Evolutionary conservation across 345 rosid species (phyloP).

Genomic region (Gossypium mustelinum): DNA sequence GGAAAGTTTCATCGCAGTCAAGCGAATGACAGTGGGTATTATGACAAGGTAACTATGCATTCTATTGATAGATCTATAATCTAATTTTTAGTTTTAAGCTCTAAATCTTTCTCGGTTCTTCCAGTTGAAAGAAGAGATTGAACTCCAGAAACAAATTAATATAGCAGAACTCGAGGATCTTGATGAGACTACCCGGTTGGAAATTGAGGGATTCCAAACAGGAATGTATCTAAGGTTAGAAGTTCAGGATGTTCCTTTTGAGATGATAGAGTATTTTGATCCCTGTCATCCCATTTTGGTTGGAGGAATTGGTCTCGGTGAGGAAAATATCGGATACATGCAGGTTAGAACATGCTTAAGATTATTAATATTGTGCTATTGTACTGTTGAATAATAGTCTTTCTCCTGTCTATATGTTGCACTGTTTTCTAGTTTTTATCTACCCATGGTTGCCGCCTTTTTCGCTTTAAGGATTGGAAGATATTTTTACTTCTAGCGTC

Average conservation of each 20-base stretch:
- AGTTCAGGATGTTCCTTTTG: conserved; percentile 84
- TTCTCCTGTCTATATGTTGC: neutral
- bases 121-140: conserved; percentile 86
- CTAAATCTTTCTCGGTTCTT: conserved; percentile 14
- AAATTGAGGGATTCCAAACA: conserved; percentile 79
- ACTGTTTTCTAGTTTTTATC: neutral
- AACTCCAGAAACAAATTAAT: conserved; percentile 73
- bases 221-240: conserved; percentile 87
- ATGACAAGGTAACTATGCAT: conserved; percentile 57
- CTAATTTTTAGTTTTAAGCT: neutral
- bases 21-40: conserved; percentile 53
- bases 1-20: conserved; percentile 37
- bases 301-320: conserved; percentile 86
- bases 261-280: conserved; percentile 91
- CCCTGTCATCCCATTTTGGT: conserved; percentile 82
- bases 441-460: neutral
- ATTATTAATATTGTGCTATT: neutral
- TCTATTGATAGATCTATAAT: neutral
- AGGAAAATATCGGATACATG: conserved; percentile 90
- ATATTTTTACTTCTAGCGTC: neutral
- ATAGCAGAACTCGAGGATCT: conserved; percentile 70
- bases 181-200: conserved; percentile 68
- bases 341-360: conserved; percentile 54
- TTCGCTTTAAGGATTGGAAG: neutral
- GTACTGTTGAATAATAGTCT: neutral